Conservation (phyloP, 257 asterid species). For the Solanum lignicaule region DNA sequence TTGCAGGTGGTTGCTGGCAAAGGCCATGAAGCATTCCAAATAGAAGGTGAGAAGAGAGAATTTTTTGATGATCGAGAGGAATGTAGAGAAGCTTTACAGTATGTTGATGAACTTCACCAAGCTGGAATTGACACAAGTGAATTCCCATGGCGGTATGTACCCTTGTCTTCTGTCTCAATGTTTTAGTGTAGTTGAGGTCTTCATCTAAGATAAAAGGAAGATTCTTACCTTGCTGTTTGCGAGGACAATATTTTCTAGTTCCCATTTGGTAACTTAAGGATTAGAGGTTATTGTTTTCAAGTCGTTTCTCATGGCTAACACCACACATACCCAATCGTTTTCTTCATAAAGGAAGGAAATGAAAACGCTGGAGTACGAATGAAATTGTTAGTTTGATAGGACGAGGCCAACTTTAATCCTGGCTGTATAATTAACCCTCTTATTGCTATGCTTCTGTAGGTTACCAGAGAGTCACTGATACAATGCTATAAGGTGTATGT, state of each 20-base stretch:
- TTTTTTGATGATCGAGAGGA: constrained; percentile 95
- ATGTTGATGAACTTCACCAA: constrained; percentile 97
- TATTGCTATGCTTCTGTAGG: constrained; percentile 27
- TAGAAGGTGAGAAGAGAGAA: constrained; percentile 81
- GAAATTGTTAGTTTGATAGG: background rate
- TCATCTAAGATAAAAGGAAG: background rate
- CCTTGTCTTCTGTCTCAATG: background rate
- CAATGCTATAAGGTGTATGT: background rate
- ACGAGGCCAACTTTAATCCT: background rate
- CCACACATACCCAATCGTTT: background rate
- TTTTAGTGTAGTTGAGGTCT: background rate
- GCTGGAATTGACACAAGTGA: constrained; percentile 98
- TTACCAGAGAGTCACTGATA: constrained; percentile 86
- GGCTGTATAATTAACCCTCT: background rate
- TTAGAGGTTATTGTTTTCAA: background rate
- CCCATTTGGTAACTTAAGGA: background rate
- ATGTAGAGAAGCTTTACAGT: constrained; percentile 93
- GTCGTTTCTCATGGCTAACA: background rate
- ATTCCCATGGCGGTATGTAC: constrained; percentile 85
- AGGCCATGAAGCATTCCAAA: constrained; percentile 74
- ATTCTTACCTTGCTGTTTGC: background rate
- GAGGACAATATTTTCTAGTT: background rate
- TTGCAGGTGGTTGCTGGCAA: constrained; percentile 93
- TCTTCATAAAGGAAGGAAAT: background rate
- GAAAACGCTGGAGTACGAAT: background rate